Evolutionary conservation across 306 rosid genomes (phyloP).

Genomic region (Inga laurina): DNA sequence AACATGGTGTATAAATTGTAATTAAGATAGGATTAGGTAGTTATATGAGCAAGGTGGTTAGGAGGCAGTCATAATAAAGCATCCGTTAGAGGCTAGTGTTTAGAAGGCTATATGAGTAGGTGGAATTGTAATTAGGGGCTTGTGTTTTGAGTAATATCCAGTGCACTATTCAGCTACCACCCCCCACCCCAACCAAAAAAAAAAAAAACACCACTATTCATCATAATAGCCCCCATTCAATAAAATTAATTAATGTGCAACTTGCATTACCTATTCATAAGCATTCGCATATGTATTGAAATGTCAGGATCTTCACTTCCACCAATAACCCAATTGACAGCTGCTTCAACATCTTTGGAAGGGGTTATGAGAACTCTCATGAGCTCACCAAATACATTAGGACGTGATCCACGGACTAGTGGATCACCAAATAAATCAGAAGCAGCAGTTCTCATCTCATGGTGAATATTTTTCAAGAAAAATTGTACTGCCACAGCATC

Average conservation of each 20-base stretch:
- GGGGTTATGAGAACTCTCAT: conserved; percentile 91
- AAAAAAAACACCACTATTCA: neutral
- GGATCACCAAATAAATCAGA: conserved; percentile 72
- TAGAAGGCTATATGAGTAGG: neutral
- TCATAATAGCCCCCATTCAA: neutral
- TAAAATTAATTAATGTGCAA: conserved; percentile 12
- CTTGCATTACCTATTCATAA: conserved; percentile 68
- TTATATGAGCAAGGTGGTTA: neutral
- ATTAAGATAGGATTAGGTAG: neutral
- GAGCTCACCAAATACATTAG: conserved; percentile 93
- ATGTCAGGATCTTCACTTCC: conserved; percentile 80
- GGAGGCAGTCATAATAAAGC: neutral
- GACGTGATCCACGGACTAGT: conserved; percentile 54
- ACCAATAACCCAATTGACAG: conserved; percentile 78
- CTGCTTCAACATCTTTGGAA: conserved; percentile 75
- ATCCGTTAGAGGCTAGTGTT: neutral
- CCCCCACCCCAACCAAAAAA: neutral
- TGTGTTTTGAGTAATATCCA: neutral
- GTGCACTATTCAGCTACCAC: neutral
- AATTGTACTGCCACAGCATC: conserved; percentile 87
- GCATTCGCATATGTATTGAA: conserved; percentile 95
- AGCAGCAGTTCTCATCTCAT: conserved; percentile 79
- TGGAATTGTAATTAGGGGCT: neutral
- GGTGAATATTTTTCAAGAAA: conserved; percentile 89
- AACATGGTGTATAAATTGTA: neutral